Percentiles rank a stretch among this genome's conserved stretches.
Conservation (phyloP, 2,329 filamentous ascomycete species). For the Xylaria sp. region DNA sequence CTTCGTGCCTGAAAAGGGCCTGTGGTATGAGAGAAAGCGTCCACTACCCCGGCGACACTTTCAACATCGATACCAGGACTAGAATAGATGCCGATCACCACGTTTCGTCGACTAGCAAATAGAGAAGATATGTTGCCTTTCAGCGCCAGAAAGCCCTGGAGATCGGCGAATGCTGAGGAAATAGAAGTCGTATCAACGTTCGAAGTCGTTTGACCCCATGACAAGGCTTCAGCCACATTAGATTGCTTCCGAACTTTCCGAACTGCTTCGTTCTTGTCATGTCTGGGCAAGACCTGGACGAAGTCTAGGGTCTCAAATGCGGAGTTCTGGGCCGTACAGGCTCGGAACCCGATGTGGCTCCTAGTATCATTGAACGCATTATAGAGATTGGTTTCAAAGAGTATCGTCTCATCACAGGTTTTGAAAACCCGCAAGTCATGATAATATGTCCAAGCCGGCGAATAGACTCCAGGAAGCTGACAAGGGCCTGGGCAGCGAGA, state of each 20-base stretch:
- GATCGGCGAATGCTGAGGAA: background rate
- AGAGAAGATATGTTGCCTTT: no score
- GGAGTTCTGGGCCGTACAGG: background rate
- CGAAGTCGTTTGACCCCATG: background rate
- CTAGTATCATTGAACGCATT: background rate
- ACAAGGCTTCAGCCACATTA: background rate
- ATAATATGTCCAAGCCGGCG: background rate
- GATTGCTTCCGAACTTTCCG: no score
- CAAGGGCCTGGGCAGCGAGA: background rate
- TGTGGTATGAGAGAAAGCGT: background rate
- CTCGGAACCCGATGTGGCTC: background rate
- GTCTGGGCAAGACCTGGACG: no score
- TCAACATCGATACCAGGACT: background rate
- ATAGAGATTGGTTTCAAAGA: background rate
- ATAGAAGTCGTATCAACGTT: background rate
- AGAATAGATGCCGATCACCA: background rate
- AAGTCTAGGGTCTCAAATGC: no score
- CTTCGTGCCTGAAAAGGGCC: background rate
- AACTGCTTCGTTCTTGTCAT: no score
- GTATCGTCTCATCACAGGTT: background rate
- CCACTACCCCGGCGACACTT: background rate
- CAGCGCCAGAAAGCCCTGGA: no score
- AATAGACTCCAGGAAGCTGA: background rate
- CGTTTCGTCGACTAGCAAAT: background rate
- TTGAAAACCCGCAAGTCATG: background rate